Conservation (phyloP, 2,329 filamentous ascomycete genomes). For the Myriangium duriaei region DNA sequence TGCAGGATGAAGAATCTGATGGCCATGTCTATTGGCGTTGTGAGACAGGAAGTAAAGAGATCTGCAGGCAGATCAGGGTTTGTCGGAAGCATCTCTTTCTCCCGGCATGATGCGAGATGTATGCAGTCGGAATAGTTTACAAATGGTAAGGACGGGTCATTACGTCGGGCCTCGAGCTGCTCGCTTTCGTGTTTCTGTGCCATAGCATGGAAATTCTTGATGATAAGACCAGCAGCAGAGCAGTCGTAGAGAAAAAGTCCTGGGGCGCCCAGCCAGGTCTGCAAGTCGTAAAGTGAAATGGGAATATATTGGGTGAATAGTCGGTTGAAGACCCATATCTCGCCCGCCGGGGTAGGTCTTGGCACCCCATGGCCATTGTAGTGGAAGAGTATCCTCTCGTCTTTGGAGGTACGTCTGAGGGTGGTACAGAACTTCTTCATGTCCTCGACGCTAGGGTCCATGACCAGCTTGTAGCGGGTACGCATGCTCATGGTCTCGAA, state of each 20-base stretch:
- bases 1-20: conserved; percentile 93
- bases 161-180: conserved; percentile 60
- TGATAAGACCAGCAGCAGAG: conserved; percentile 88
- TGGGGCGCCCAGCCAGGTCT: conserved; percentile 89
- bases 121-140: conserved; percentile 72
- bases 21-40: conserved; percentile 94
- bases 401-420: conserved; percentile 80
- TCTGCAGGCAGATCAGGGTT: conserved; percentile 89
- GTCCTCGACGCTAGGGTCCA: conserved; percentile 94
- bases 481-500: conserved; percentile 91
- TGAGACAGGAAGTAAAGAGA: conserved; percentile 89
- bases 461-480: conserved; percentile 93
- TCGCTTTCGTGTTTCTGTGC: conserved; percentile 91
- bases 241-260: conserved; percentile 98
- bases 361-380: conserved; percentile 98
- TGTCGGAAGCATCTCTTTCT: conserved; percentile 85
- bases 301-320: conserved; percentile 99
- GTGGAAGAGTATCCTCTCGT: conserved; percentile 91
- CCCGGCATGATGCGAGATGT: conserved; percentile 79
- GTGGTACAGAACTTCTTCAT: conserved; percentile 93
- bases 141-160: conserved; percentile 47
- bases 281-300: conserved; percentile 85
- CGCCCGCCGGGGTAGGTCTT: conserved; percentile 85
- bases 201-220: conserved; percentile 87
- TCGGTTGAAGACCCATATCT: conserved; percentile 99